Evolutionary conservation across 1,139 yeast genomes (phyloP).

Genomic region (Meyerozyma athensensis): DNA sequence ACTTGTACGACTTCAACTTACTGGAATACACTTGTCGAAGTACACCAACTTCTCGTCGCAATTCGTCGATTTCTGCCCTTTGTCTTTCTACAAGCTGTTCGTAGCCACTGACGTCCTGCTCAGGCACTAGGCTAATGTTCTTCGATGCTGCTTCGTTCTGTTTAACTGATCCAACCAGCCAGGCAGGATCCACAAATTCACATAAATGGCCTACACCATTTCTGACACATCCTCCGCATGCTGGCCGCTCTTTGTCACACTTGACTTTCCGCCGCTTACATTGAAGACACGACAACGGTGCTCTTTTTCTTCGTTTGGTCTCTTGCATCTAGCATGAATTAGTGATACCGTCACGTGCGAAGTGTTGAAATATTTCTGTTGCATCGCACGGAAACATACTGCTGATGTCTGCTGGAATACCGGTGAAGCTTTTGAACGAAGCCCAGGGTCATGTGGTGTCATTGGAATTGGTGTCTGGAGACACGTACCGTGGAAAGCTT

Average conservation of each 20-base stretch:
- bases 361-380: too few species aligned
- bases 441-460: conserved; percentile 87
- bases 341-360: too few species aligned
- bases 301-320: conserved; percentile 29
- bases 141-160: not conserved
- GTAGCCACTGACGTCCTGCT: not conserved
- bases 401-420: conserved; percentile 65
- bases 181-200: conserved; percentile 39
- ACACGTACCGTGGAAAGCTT: conserved; percentile 80
- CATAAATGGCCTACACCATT: conserved; percentile 43
- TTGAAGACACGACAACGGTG: conserved; percentile 39
- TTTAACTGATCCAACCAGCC: conserved; percentile 18
- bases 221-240: conserved; percentile 41
- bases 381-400: too few species aligned
- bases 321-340: too few species aligned
- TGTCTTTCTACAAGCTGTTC: conserved; percentile 18
- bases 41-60: conserved; percentile 29
- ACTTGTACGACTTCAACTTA: conserved; percentile 7
- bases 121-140: not conserved
- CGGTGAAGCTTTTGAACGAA: conserved; percentile 82
- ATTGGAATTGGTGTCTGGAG: conserved; percentile 81
- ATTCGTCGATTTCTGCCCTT: conserved; percentile 32
- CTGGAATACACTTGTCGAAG: conserved; percentile 22
- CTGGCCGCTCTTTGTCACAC: conserved; percentile 41
- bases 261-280: conserved; percentile 43